Percentiles rank a stretch among this genome's conserved stretches.
These are phyloP conservation scores for Microcyclospora tardicrescens DNA, from an alignment of 2,329 filamentous ascomycete species.

Conservation along the genomic window DNA sequence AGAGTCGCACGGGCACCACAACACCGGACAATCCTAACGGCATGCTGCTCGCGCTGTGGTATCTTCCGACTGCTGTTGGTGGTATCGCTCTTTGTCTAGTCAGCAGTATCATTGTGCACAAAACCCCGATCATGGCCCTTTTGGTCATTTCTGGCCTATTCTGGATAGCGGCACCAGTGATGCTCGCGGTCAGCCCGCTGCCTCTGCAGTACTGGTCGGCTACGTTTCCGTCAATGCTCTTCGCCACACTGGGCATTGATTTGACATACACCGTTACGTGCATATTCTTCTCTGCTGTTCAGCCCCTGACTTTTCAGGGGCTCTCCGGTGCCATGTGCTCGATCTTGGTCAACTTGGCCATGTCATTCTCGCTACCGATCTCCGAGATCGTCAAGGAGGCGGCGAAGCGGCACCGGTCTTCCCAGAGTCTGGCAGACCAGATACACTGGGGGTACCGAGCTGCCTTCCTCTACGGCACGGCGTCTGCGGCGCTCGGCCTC, in stretches of 20 bases:
- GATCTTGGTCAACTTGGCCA: constrained; percentile 24
- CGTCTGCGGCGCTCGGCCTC: constrained; percentile 17
- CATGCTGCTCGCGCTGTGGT: constrained; percentile 22
- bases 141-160: constrained; percentile 20
- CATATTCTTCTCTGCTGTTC: constrained; percentile 20
- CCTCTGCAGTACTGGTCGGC: constrained; percentile 23
- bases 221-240: constrained; percentile 25
- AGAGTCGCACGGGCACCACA: constrained; percentile 8
- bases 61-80: constrained; percentile 22
- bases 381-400: constrained; percentile 19
- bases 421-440: neutral
- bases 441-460: constrained; percentile 12
- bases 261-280: constrained; percentile 24
- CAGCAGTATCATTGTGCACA: constrained; percentile 19
- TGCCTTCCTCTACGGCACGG: constrained; percentile 21
- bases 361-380: constrained; percentile 24
- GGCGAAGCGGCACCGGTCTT: constrained; percentile 4
- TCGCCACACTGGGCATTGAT: constrained; percentile 24
- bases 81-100: constrained; percentile 21
- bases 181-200: constrained; percentile 20
- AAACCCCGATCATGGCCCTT: constrained; percentile 17
- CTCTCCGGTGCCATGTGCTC: constrained; percentile 24
- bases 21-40: constrained; percentile 13
- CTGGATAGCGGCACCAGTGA: constrained; percentile 24
- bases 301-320: constrained; percentile 22